phyloP scores from a whole-genome alignment of 1,284 basidiomycete genomes.

The Microbotryum intermedium region DNA sequence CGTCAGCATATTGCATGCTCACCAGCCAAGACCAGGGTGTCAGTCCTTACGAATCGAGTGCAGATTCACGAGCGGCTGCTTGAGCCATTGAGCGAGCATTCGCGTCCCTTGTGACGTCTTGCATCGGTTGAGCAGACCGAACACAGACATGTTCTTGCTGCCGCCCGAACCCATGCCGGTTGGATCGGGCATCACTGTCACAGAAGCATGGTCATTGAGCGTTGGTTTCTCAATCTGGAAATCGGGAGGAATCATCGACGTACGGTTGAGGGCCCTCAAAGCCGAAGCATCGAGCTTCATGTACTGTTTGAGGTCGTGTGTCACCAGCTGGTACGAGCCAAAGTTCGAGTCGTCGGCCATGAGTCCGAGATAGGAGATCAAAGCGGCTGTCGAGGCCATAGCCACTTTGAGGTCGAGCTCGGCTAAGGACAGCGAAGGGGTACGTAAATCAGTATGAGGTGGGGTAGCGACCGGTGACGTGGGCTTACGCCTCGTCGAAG shows the following conservation, averaged over 20 bases:
- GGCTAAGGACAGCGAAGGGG: slow-evolving; percentile 46
- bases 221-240: background rate
- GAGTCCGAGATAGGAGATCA: slow-evolving; percentile 75
- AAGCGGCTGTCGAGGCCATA: slow-evolving; percentile 68
- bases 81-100: slow-evolving; percentile 84
- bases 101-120: slow-evolving; percentile 94
- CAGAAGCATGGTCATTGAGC: background rate
- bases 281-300: slow-evolving; percentile 96
- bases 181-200: slow-evolving; percentile 28
- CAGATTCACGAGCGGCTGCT: slow-evolving; percentile 88
- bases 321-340: slow-evolving; percentile 68
- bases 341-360: slow-evolving; percentile 74
- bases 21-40: slow-evolving; percentile 1
- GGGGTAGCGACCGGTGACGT: slow-evolving; percentile 34
- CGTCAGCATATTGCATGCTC: too few species aligned
- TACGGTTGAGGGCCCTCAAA: slow-evolving; percentile 74
- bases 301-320: slow-evolving; percentile 86
- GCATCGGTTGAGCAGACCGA: slow-evolving; percentile 87
- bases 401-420: slow-evolving; percentile 71
- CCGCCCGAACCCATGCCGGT: slow-evolving; percentile 19
- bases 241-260: background rate
- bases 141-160: slow-evolving; percentile 69
- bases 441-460: background rate
- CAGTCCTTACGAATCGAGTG: slow-evolving; percentile 76
- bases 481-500: slow-evolving; percentile 43